These are phyloP conservation scores for Gracilaria caudata DNA, from an alignment of 23 red algal species.

Conservation along the genomic window DNA sequence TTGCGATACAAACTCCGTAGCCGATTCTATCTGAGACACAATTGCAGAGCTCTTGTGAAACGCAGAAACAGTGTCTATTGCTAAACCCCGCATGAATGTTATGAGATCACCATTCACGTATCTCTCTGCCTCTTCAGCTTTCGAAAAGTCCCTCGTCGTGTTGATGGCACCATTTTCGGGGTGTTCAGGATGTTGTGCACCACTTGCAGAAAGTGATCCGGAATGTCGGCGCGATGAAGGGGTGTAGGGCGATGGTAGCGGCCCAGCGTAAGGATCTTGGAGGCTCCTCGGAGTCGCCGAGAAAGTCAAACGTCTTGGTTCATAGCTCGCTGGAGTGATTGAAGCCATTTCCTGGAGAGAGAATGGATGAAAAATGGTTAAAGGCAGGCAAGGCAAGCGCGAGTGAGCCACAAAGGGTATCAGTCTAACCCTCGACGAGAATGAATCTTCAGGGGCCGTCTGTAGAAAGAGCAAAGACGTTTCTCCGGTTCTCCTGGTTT, in stretches of 20 bases:
- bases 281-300: not conserved
- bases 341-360: not conserved
- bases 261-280: not conserved
- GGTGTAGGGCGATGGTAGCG: constrained; percentile 40
- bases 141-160: constrained; percentile 16
- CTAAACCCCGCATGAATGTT: constrained; percentile 15
- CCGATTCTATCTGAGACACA: constrained; percentile 17
- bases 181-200: not conserved
- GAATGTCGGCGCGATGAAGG: constrained; percentile 37
- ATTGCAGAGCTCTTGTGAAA: constrained; percentile 9
- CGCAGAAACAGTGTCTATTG: constrained; percentile 13
- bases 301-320: not conserved
- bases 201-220: constrained; percentile 26
- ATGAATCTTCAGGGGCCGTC: no score
- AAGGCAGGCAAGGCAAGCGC: not conserved
- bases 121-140: constrained; percentile 24
- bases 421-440: no score
- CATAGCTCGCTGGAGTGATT: not conserved
- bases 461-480: no score
- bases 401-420: no score
- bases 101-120: constrained; percentile 29
- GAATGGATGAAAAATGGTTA: no score
- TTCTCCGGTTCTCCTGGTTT: no score
- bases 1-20: constrained; percentile 31
- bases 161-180: not conserved